Base-by-base conservation (phyloP, 2,329 filamentous ascomycete species). In the Phialocephala sp. region DNA sequence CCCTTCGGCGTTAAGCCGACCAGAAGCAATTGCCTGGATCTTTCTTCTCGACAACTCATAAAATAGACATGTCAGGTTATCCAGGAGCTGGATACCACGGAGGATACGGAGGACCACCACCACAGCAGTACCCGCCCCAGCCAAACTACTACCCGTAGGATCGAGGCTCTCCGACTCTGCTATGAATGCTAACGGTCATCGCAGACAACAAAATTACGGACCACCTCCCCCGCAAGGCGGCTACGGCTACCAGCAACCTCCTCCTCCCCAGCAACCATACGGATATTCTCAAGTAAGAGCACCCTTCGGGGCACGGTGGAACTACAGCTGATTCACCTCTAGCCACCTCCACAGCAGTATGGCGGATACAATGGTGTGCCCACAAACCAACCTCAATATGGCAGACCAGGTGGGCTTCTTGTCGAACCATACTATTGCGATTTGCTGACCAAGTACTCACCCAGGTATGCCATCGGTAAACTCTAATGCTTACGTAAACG, bases 21-120 rank as follows among this genome's bases (percentile, higher is more conserved):
- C 59, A 64, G 57, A 62, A 63, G 18, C 65, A 68, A 62, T 52
- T 20, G 32, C 45, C 55, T 57, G 41, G 27, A 50, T 65, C 43
- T 15, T 58, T 56, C 56, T 60, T 11, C 20, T 52, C n/a, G 56
- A 37, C 24, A 63, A 18, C 60, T 57, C 37, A n/a, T n/a, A 50
- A 37, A 50, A 62, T 47, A 68, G 64, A 63, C n/a, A 90, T 90
- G 88, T 89, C 88, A 71, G 87, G 86, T 74, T 90, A 88, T 76
- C 86, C 85, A 70, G 83, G 83, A 66, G 77, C 81, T 66, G 79
- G 80, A 57, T 87, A 88, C 74, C 79, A 82, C 65, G 80, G 80
- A 75, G 79, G 80, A 75, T 82, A 79, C 67, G 75, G 73, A 66
- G 71, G 65, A 58, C 75, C 71, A 60, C 77, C 77, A 62, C 81